Base-by-base conservation (phyloP, 352 stramenopile species). In the Phytophthora crassamura region DNA sequence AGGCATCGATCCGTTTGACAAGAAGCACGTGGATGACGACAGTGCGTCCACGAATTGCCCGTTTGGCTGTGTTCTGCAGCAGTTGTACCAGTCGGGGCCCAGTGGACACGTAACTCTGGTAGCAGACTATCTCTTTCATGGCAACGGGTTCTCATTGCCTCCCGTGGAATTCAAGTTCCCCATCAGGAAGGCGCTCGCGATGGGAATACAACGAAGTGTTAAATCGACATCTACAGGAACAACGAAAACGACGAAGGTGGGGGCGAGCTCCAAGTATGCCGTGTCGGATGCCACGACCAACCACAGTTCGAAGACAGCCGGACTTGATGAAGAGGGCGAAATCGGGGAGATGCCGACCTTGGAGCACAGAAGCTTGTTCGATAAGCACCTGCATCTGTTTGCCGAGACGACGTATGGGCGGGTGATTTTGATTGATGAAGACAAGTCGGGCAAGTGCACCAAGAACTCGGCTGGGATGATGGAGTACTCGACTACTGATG, bases 101-200 rank as follows among this genome's bases (percentile, higher is more conserved):
- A 90, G 81, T 12, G 78, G 68, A 4, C 61, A 70, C 9, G 57
- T 86, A 7, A 59, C 73, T 15, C 46, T 88, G 16, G 75, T 76
- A 16, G 77, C 69, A 34, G 81, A 88, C 67, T 84, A 79, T 52
- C 43, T 88, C 14, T 88, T 88, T 28, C 47, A 76, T 12, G 64
- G 72, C 5, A 73, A 64, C 28, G 78, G 74, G 0, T 83, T 86
- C 38, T 63, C 67, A 1, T 49, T 62, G 2, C 63, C 72, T 7
- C 74, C 65, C 0, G 36, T 77, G 10, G 49, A 67, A 28, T 81
- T 83, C 25, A 42, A 52, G 10, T 86, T 84, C 40, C 58, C 66
- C 0, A 48, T 75, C 8, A 70, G 76, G 32, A 69, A 75, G 18
- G 78, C 78, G 5, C 18, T 72, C 5, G 10, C 35, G 0, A 84